A percentile compares a stretch with the other conserved stretches of the same genome.
Conservation (phyloP, 2,329 filamentous ascomycete species). For the Cladosporium sp. region DNA sequence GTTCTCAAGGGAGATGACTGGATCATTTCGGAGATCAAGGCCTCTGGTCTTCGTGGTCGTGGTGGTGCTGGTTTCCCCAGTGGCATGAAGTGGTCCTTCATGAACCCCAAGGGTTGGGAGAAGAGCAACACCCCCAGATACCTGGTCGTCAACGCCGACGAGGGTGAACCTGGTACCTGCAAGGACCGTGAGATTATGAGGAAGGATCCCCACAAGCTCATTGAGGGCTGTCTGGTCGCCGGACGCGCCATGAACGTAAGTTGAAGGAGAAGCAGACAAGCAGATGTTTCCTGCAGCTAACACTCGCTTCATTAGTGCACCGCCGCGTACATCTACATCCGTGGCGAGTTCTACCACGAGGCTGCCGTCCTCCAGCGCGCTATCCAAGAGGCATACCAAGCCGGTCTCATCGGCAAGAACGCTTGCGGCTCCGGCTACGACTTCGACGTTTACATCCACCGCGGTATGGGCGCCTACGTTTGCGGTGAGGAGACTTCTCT, state of each 20-base stretch:
- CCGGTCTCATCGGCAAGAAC: slow-evolving; percentile 95
- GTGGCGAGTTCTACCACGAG: slow-evolving; percentile 96
- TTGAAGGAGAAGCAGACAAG: not conserved
- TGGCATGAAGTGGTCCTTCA: slow-evolving; percentile 96
- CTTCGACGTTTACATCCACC: slow-evolving; percentile 95
- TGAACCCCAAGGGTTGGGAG: slow-evolving; percentile 99
- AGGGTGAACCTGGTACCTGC: slow-evolving; percentile 98
- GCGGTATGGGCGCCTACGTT: slow-evolving; percentile 94
- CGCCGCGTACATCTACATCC: slow-evolving; percentile 98
- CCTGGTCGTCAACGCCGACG: slow-evolving; percentile 96
- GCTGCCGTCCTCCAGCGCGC: slow-evolving; percentile 88
- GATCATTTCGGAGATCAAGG: slow-evolving; percentile 97
- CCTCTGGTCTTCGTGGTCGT: slow-evolving; percentile 89
- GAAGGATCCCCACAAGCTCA: slow-evolving; percentile 98
- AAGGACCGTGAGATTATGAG: slow-evolving; percentile 99
- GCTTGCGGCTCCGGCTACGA: slow-evolving; percentile 96
- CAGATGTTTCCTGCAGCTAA: not conserved
- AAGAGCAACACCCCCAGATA: slow-evolving; percentile 96
- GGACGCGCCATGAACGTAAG: slow-evolving; percentile 87
- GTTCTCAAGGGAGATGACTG: slow-evolving; percentile 95
- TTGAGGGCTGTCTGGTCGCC: slow-evolving; percentile 94
- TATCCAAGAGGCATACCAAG: slow-evolving; percentile 96
- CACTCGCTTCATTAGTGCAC: slow-evolving; percentile 54
- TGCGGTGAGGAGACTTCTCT: slow-evolving; percentile 98
- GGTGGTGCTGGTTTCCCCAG: slow-evolving; percentile 98